Conservation (phyloP, 2,329 filamentous ascomycete genomes). For the Trichoderma cornu-damae region DNA sequence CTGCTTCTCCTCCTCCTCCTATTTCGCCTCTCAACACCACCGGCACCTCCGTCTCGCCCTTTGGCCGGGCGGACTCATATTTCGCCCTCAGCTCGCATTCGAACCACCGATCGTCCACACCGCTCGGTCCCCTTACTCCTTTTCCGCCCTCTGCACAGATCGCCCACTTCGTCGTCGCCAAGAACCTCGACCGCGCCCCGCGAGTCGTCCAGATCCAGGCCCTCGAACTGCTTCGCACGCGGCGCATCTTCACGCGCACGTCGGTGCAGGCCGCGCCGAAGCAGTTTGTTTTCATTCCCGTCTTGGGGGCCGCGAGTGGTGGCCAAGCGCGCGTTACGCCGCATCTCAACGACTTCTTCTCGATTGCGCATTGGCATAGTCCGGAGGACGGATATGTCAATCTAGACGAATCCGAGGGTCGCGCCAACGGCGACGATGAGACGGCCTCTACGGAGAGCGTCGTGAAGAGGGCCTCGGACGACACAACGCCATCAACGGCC, state of each 20-base stretch:
- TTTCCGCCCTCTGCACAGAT: slow-evolving; percentile 43
- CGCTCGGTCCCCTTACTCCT: slow-evolving; percentile 29
- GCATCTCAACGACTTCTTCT: slow-evolving; percentile 75
- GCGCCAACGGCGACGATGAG: slow-evolving; percentile 26
- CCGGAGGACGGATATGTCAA: slow-evolving; percentile 68
- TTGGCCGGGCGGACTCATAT: slow-evolving; percentile 30
- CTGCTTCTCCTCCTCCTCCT: no score
- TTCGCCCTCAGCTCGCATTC: slow-evolving; percentile 32
- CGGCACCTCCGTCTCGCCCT: slow-evolving; percentile 26
- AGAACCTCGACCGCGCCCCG: slow-evolving; percentile 69
- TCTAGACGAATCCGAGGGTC: slow-evolving; percentile 54
- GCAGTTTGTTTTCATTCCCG: slow-evolving; percentile 72
- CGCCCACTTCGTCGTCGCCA: slow-evolving; percentile 77
- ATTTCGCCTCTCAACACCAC: slow-evolving; percentile 22
- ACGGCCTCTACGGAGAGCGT: slow-evolving; percentile 42
- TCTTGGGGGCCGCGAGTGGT: slow-evolving; percentile 51
- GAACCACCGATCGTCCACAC: slow-evolving; percentile 24
- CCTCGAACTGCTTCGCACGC: slow-evolving; percentile 70
- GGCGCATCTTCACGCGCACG: slow-evolving; percentile 70
- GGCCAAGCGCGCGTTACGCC: slow-evolving; percentile 47
- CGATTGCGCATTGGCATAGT: slow-evolving; percentile 81
- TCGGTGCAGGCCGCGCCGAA: slow-evolving; percentile 69
- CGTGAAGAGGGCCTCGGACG: slow-evolving; percentile 35
- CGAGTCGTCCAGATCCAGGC: slow-evolving; percentile 77
- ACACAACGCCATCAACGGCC: slow-evolving; percentile 25